Conservation (phyloP, 192 early-diverging fungal genomes). For the Mortierella claussenii region DNA sequence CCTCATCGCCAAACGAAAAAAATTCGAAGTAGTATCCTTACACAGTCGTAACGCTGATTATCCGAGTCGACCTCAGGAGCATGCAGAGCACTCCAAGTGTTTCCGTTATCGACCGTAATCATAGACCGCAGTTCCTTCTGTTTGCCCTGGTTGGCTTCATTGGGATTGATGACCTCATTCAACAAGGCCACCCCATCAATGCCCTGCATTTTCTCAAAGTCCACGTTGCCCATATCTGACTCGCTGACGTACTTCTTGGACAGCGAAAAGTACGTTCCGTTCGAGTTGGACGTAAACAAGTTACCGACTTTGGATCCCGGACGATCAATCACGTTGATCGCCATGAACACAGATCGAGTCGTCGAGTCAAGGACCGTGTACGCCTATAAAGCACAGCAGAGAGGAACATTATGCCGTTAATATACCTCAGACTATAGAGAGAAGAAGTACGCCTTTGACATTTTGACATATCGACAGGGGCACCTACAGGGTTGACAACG, state of each 20-base stretch:
- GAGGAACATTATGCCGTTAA: too few species aligned
- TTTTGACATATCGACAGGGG: too few species aligned
- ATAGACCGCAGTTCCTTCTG: conserved; percentile 72
- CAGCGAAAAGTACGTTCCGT: conserved; percentile 84
- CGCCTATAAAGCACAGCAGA: conserved; percentile 44
- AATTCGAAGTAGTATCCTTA: too few species aligned
- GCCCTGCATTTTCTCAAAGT: conserved; percentile 93
- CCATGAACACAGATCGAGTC: conserved; percentile 69
- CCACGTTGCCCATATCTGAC: conserved; percentile 79
- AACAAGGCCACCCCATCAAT: conserved; percentile 87
- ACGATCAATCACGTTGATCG: conserved; percentile 68
- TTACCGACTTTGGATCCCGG: conserved; percentile 78
- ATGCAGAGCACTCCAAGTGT: conserved; percentile 10
- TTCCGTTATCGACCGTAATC: conserved; percentile 88
- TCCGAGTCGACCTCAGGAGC: conserved; percentile 58
- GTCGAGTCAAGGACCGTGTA: conserved; percentile 80
- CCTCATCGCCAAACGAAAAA: too few species aligned
- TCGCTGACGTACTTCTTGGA: conserved; percentile 82
- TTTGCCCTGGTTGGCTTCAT: conserved; percentile 61
- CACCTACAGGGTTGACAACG: conserved; percentile 59
- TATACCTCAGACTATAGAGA: too few species aligned
- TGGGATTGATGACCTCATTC: conserved; percentile 80
- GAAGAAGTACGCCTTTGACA: too few species aligned
- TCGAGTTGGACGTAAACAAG: conserved; percentile 91
- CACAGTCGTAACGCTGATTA: conserved; percentile 56